Base-by-base conservation (phyloP, 768 basidiomycete genomes). In the Naganishia friedmannii region DNA sequence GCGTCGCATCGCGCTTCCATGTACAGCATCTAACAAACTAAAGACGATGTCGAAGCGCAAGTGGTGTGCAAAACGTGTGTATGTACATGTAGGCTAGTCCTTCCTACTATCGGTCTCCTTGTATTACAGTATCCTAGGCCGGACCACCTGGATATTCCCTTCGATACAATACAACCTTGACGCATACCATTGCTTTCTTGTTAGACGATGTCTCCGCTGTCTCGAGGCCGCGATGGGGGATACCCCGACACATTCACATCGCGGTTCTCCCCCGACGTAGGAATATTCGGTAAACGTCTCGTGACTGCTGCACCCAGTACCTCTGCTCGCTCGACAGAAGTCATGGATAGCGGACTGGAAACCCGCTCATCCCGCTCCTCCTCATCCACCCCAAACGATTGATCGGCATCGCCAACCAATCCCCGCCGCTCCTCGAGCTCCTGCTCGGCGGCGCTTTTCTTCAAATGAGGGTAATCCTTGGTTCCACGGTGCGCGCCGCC, bases 401-500 rank as follows among this genome's bases (percentile, higher is more conserved):
- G 21, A n/a, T 67, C 67, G 9, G 34, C 54, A 19, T 17, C 34
- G n/a, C 21, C 69, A 0, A 73, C 73, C 32, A 73, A 48, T 12
- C 66, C 73, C 48, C 31, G 58, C 15, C 73, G 66, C 48, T 73
- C 73, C 37, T 67, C 70, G n/a, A 34, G 54, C 5, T 67, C 70
- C 66, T 53, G 53, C 10, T 66, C 67, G 26, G 34, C 65, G 19
- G 63, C 71, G 37, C 70, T 37, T 29, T 73, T 68, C 37, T 53
- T 42, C 37, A 73, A 34, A 68, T 76, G 74, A 12, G 75, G 77
- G 48, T 77, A 76, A 55, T 77, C 75, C 51, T 58, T 69, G 17
- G 66, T 73, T 3, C 73, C 74, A 13, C 74, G 34, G 73, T 76
- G 75, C 0, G 71, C 51, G 2, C 73, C 70, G 1, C 73, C 70